A percentile compares a stretch with the other conserved stretches of the same genome.
These are phyloP conservation scores for Phytophthora uliginosa DNA, from an alignment of 352 stramenopile species.

Conservation along the genomic window DNA sequence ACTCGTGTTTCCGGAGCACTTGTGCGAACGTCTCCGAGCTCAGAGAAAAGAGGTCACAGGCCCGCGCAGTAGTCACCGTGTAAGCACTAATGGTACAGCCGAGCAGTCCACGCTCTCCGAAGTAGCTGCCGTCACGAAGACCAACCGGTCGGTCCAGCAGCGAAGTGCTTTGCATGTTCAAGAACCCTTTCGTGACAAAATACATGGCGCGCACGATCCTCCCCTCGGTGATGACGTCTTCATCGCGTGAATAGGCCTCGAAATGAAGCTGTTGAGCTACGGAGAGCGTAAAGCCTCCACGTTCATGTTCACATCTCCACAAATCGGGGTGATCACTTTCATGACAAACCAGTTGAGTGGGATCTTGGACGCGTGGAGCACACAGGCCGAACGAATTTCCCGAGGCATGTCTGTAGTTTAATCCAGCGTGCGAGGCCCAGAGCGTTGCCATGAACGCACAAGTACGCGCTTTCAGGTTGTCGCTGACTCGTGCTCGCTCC, in stretches of 20 bases:
- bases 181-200: conserved; percentile 64
- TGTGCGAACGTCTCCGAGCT: conserved; percentile 44
- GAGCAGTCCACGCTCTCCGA: conserved; percentile 62
- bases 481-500: conserved; percentile 40
- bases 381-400: not conserved
- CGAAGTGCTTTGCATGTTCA: conserved; percentile 41
- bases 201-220: conserved; percentile 65
- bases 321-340: conserved; percentile 44
- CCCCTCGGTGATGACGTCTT: conserved; percentile 64
- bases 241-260: conserved; percentile 60
- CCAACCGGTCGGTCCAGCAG: conserved; percentile 17
- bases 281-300: conserved; percentile 30
- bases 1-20: conserved; percentile 33
- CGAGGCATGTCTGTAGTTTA: conserved; percentile 41
- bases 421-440: conserved; percentile 59
- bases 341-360: conserved; percentile 37
- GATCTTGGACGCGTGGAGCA: not conserved
- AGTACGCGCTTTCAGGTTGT: conserved; percentile 35
- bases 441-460: conserved; percentile 54
- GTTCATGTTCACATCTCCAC: conserved; percentile 20
- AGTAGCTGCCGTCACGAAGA: conserved; percentile 49
- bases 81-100: conserved; percentile 45
- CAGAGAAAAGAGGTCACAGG: conserved; percentile 36
- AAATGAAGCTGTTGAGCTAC: conserved; percentile 54
- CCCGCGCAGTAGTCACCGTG: conserved; percentile 34